Evolutionary conservation across 345 rosid genomes (phyloP).

Genomic region (Lepidium africanum): DNA sequence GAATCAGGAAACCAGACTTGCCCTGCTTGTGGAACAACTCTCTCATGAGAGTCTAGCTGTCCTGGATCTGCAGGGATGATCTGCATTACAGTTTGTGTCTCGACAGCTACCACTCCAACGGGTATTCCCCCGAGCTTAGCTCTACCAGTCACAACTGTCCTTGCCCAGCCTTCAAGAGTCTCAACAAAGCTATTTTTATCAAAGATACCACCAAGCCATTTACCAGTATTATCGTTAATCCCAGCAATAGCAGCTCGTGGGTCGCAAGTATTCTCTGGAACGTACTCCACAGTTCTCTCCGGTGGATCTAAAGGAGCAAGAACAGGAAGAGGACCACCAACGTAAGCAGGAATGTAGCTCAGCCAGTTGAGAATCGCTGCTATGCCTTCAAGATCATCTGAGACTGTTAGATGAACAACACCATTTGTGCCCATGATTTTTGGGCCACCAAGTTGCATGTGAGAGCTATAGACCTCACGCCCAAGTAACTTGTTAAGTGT

Average conservation of each 20-base stretch:
- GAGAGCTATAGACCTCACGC: constrained; percentile 99
- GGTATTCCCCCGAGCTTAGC: constrained; percentile 99
- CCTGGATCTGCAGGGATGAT: constrained; percentile 99
- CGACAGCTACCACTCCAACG: constrained; percentile 95
- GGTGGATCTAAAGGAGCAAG: constrained; percentile 60
- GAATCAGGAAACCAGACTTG: constrained; percentile 99
- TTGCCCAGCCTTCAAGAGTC: constrained; percentile 97
- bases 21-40: constrained; percentile 98
- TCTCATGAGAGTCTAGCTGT: constrained; percentile 97
- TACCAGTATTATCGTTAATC: constrained; percentile 48
- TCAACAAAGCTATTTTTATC: constrained; percentile 93
- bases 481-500: constrained; percentile 98
- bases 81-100: constrained; percentile 98
- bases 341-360: constrained; percentile 72
- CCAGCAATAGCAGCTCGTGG: constrained; percentile 98
- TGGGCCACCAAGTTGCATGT: constrained; percentile 99
- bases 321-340: constrained; percentile 82
- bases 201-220: constrained; percentile 94
- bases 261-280: constrained; percentile 87
- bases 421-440: constrained; percentile 99
- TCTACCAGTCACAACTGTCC: constrained; percentile 99
- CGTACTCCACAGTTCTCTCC: constrained; percentile 80
- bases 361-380: constrained; percentile 91
- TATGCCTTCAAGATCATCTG: constrained; percentile 97
- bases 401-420: constrained; percentile 93